Conservation (phyloP, 2,329 filamentous ascomycete species). For the Aspergillus aculeatus region DNA sequence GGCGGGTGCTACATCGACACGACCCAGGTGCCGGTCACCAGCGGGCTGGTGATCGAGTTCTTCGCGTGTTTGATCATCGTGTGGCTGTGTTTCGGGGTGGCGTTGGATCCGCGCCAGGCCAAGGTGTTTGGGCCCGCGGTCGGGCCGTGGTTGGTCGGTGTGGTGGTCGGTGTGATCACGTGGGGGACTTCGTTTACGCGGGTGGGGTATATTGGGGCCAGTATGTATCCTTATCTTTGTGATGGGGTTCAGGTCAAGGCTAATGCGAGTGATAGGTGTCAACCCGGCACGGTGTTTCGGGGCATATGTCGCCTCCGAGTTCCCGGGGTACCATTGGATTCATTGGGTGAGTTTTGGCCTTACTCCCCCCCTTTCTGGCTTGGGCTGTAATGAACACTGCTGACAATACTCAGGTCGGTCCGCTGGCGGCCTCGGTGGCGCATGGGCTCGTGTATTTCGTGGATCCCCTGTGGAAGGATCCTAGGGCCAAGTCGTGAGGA, state of each 20-base stretch:
- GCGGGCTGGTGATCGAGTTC: conserved; percentile 51
- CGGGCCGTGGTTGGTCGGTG: conserved; percentile 50
- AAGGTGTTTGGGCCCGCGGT: conserved; percentile 51
- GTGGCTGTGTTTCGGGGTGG: conserved; percentile 53
- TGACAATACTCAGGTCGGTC: conserved; percentile 22
- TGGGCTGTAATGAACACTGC: too few species aligned
- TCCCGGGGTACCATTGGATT: conserved; percentile 39
- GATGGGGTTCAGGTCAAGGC: neutral
- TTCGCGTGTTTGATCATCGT: conserved; percentile 48
- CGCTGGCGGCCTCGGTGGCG: conserved; percentile 29
- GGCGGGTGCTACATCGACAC: conserved; percentile 43
- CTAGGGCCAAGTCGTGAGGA: neutral
- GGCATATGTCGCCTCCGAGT: conserved; percentile 41
- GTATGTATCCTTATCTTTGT: conserved; percentile 15
- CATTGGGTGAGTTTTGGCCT: conserved; percentile 36
- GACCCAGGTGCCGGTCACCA: conserved; percentile 34
- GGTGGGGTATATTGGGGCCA: conserved; percentile 45
- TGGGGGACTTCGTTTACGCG: conserved; percentile 42
- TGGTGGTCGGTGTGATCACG: conserved; percentile 37
- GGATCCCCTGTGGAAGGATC: conserved; percentile 26
- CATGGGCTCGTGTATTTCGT: conserved; percentile 35
- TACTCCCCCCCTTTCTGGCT: too few species aligned
- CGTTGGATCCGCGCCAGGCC: conserved; percentile 54
- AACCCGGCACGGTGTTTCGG: conserved; percentile 50
- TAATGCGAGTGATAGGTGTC: conserved; percentile 25